Evolutionary conservation across 345 rosid species (phyloP), one percentile per base, ranked within the genome.

Genomic region (Brassica incana): DNA sequence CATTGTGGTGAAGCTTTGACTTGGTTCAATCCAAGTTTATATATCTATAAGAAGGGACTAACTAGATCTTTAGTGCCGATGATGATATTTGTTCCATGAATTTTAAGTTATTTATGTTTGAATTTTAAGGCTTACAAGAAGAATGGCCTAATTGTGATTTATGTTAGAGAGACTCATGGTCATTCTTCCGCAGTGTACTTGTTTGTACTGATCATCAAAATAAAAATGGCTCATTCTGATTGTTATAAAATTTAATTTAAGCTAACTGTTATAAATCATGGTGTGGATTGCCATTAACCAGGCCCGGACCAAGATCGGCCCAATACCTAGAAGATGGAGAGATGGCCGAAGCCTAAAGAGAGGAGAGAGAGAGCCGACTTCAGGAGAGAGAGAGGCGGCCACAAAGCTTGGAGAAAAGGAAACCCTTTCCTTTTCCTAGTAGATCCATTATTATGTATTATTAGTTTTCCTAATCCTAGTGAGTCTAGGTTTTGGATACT

Each of bases 1-100:
- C 18, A 90, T 92, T 69, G 90, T 67, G 76, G 84, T 85, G 27
- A 90, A 83, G 77, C 83, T 71, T 78, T 73, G 38, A 82, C 30
- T 70, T 52, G 52, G 40, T 18, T 52, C 6, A 8, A 8, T 23
- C 10, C n/a, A 73, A 58, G 68, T 60, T 18, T 45, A 11, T 66
- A 66, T 58, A 56, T 52, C 59, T 54, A 25, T 72, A 30, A 65
- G 45, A 32, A 52, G 67, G 54, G 35, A 64, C 16, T 36, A 54
- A 27, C 8, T 78, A 38, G 2, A 40, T 45, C 43, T 75, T 59
- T 58, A 20, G 58, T 71, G 69, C 69, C 64, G 18, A 52, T 14
- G 63, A 43, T 40, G 71, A 2, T 15, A 6, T 16, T 64, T 75
- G 30, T 48, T 69, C 5, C 8, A 58, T 3, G 67, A 27, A 30